phyloP scores from a whole-genome alignment of 2,329 filamentous ascomycete species.

The Furcasterigmium furcatum region DNA sequence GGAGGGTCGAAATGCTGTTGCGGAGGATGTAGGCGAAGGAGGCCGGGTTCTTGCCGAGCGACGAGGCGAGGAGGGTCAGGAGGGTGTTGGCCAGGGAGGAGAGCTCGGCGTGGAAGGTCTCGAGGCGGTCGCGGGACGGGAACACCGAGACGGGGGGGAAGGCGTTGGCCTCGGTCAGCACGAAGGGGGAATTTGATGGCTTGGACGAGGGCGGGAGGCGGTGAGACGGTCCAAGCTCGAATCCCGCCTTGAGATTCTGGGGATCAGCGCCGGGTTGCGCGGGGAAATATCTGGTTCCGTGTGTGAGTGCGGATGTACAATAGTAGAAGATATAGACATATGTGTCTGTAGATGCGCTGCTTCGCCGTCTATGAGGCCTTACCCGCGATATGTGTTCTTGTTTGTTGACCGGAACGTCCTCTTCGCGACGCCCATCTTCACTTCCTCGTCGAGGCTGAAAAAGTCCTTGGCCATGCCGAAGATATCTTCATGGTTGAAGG shows the following conservation, averaged over 20 bases:
- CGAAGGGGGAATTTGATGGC: slow-evolving; percentile 8
- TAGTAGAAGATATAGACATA: no score
- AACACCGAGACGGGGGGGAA: slow-evolving; percentile 7
- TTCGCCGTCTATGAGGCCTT: no score
- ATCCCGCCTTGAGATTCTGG: slow-evolving; percentile 42
- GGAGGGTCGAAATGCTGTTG: slow-evolving; percentile 10
- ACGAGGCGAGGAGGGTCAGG: slow-evolving; percentile 7
- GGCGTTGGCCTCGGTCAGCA: slow-evolving; percentile 7
- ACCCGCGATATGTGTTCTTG: slow-evolving; percentile 39
- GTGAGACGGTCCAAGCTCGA: slow-evolving; percentile 34
- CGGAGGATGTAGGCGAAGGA: slow-evolving; percentile 7
- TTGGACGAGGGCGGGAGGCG: slow-evolving; percentile 5
- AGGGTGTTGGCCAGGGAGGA: slow-evolving; percentile 6
- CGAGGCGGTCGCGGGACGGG: slow-evolving; percentile 2
- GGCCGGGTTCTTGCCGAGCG: slow-evolving; percentile 7
- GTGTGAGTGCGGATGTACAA: background rate
- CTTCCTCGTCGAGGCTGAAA: slow-evolving; percentile 27
- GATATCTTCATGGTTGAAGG: slow-evolving; percentile 35
- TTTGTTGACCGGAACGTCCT: slow-evolving; percentile 33
- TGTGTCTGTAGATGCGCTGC: no score
- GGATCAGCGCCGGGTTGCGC: slow-evolving; percentile 28
- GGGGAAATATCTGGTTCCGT: slow-evolving; percentile 35
- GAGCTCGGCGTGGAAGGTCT: slow-evolving; percentile 9
- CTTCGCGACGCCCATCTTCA: slow-evolving; percentile 38
- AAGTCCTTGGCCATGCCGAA: slow-evolving; percentile 34